Conservation (phyloP, 208 protist species). For the Trypanosoma melophagium region DNA sequence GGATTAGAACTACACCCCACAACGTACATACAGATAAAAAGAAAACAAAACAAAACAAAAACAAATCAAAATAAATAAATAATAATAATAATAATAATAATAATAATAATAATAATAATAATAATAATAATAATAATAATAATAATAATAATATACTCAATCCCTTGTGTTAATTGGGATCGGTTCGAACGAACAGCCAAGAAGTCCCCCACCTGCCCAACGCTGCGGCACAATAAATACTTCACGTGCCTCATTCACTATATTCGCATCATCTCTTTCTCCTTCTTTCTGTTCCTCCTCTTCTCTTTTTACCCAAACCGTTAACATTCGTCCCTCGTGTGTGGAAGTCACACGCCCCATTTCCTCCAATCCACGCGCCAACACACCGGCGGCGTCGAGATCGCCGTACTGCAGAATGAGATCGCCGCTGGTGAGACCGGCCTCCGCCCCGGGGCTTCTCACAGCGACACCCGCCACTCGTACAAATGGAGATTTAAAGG, state of each 20-base stretch:
- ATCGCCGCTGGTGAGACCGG: conserved; percentile 44
- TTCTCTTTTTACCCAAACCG: conserved; percentile 56
- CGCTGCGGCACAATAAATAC: conserved; percentile 62
- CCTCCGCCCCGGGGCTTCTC: conserved; percentile 59
- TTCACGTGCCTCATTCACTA: conserved; percentile 33
- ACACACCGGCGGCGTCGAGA: conserved; percentile 42
- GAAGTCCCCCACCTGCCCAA: conserved; percentile 66
- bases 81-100: conserved; percentile 5
- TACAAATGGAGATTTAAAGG: conserved; percentile 41
- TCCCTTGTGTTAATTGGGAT: too few relatives aligned
- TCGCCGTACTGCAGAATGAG: conserved; percentile 63
- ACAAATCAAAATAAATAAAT: conserved; percentile 15
- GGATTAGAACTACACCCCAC: too few relatives aligned
- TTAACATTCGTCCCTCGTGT: conserved; percentile 48
- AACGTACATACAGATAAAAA: not conserved
- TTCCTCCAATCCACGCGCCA: conserved; percentile 31
- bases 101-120: not conserved
- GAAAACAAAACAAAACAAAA: not conserved
- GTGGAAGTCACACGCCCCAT: conserved; percentile 37
- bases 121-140: conserved; percentile 10
- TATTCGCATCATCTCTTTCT: conserved; percentile 16
- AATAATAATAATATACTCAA: too few relatives aligned
- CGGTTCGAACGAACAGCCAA: conserved; percentile 74
- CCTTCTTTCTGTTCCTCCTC: not conserved
- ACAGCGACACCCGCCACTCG: conserved; percentile 39